Conservation (phyloP, 2,329 filamentous ascomycete species). For the Volutella citrinella region DNA sequence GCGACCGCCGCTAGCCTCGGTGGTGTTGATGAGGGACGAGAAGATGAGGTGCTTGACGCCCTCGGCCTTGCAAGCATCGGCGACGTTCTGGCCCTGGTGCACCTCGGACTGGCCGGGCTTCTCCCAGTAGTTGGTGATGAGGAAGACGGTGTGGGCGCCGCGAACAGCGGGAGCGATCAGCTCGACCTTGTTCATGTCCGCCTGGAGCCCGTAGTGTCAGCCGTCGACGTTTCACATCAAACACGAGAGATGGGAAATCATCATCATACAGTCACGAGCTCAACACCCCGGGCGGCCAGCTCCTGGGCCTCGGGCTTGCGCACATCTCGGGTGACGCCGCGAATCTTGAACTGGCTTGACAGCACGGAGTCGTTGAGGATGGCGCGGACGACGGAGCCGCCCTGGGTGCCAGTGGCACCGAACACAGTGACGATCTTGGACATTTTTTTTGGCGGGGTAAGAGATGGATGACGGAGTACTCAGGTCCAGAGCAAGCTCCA, state of each 20-base stretch:
- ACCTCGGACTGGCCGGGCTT: conserved; percentile 32
- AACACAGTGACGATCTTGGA: conserved; percentile 43
- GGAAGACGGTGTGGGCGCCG: conserved; percentile 42
- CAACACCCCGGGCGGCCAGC: conserved; percentile 39
- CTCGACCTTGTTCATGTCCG: conserved; percentile 37
- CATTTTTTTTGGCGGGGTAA: conserved; percentile 16
- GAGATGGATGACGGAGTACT: neutral
- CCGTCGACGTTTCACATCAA: too few species aligned
- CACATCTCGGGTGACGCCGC: conserved; percentile 45
- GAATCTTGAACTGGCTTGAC: conserved; percentile 41
- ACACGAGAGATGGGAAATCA: conserved; percentile 1
- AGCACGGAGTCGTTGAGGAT: conserved; percentile 46
- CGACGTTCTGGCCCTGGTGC: conserved; percentile 43
- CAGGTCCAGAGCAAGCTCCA: neutral
- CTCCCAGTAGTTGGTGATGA: conserved; percentile 40
- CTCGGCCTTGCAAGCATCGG: conserved; percentile 41
- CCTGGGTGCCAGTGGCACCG: conserved; percentile 48
- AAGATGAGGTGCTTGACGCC: conserved; percentile 46
- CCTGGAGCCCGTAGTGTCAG: conserved; percentile 22
- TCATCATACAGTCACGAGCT: conserved; percentile 36
- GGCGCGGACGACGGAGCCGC: conserved; percentile 42
- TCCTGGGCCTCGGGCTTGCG: conserved; percentile 37
- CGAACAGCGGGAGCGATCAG: conserved; percentile 36
- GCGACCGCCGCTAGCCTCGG: conserved; percentile 34
- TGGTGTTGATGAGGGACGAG: conserved; percentile 41